These are phyloP conservation scores for Castanopsis chinensis DNA, from an alignment of 306 rosid genomes.

Conservation along the genomic window DNA sequence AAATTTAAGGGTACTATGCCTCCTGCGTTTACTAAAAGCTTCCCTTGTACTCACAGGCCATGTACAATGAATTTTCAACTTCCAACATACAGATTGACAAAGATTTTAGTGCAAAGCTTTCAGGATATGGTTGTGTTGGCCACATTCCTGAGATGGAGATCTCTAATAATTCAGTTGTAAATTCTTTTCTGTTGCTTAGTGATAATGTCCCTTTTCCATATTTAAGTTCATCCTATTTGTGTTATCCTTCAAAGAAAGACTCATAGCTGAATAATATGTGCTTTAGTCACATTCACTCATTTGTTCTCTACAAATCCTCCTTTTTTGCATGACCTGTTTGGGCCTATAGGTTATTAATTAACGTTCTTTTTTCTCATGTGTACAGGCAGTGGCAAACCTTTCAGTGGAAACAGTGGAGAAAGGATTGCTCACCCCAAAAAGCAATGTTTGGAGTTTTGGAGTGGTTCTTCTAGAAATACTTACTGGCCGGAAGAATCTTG, in stretches of 20 bases:
- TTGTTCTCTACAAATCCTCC: neutral
- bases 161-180: constrained; percentile 71
- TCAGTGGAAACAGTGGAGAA: constrained; percentile 92
- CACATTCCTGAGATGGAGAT: constrained; percentile 88
- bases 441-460: constrained; percentile 98
- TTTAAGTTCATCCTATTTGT: neutral
- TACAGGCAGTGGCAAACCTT: constrained; percentile 88
- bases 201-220: neutral
- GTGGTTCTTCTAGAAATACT: constrained; percentile 87
- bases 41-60: constrained; percentile 63
- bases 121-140: constrained; percentile 96
- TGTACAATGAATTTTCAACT: constrained; percentile 95
- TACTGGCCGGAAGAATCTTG: constrained; percentile 88
- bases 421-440: constrained; percentile 96
- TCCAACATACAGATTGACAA: constrained; percentile 94
- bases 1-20: neutral
- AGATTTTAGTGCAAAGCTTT: constrained; percentile 99
- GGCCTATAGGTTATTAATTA: constrained; percentile 2
- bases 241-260: neutral
- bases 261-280: neutral
- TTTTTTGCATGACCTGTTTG: neutral
- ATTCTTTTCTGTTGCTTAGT: constrained; percentile 26
- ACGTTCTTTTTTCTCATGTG: constrained; percentile 12
- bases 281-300: neutral
- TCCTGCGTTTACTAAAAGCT: constrained; percentile 27